phyloP scores from a whole-genome alignment of 176 grass and related monocot species.

The Oryza glumipatula region DNA sequence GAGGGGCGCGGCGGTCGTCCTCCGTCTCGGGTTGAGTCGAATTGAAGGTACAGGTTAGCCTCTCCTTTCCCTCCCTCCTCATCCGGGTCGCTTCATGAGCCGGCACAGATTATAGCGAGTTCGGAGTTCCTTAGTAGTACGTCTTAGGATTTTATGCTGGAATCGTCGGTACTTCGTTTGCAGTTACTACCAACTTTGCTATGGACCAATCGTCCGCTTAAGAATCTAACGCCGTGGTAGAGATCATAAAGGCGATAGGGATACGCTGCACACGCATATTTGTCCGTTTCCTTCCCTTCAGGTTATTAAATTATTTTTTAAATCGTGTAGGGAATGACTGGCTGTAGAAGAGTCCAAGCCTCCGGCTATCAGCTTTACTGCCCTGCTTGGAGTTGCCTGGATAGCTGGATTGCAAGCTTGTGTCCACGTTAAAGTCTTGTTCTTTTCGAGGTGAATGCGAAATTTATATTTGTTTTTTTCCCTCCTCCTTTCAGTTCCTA shows the following conservation, averaged over 20 bases:
- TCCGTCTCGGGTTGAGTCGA: background rate
- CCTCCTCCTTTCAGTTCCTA: background rate
- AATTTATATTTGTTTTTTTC: conserved; percentile 3
- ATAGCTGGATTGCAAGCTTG: conserved; percentile 37
- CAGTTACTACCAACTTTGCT: background rate
- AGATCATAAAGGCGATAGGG: conserved; percentile 12
- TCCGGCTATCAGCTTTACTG: conserved; percentile 23
- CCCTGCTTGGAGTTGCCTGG: conserved; percentile 33
- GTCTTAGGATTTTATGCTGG: no score
- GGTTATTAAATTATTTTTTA: conserved; percentile 29
- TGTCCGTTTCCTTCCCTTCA: background rate
- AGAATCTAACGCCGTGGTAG: background rate
- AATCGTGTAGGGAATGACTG: conserved; percentile 38
- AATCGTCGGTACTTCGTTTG: background rate
- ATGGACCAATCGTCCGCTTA: background rate
- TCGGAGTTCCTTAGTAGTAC: no score
- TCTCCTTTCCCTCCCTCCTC: background rate
- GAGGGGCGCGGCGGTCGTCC: background rate
- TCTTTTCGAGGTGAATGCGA: conserved; percentile 30
- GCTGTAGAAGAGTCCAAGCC: conserved; percentile 31
- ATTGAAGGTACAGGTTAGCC: background rate
- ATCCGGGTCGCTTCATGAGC: background rate
- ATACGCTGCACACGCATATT: background rate
- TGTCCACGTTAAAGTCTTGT: conserved; percentile 37
- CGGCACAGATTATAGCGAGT: background rate